A percentile compares a stretch with the other conserved stretches of the same genome.
Conservation (phyloP, 2,329 filamentous ascomycete species). For the Dactylellina parvicollis region DNA sequence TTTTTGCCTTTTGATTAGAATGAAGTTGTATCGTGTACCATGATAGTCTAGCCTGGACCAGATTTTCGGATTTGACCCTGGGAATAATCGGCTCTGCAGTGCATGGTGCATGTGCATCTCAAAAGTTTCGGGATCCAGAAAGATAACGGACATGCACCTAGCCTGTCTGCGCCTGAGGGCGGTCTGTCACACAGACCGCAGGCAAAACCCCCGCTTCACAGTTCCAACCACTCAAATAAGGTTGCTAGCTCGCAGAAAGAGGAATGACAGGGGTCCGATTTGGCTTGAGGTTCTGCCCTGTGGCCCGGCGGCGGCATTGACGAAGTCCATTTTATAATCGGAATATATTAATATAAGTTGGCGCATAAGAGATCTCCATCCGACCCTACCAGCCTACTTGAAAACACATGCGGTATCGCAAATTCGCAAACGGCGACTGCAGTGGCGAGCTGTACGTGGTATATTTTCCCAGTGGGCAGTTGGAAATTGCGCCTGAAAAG, state of each 20-base stretch:
- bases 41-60: slow-evolving; percentile 37
- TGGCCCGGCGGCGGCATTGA: slow-evolving; percentile 48
- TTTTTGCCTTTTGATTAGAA: slow-evolving; percentile 9
- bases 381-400: neutral
- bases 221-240: slow-evolving; percentile 47
- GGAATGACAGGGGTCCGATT: slow-evolving; percentile 31
- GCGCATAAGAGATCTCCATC: slow-evolving; percentile 24
- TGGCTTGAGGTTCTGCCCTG: slow-evolving; percentile 28
- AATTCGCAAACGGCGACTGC: neutral
- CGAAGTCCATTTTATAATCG: slow-evolving; percentile 9
- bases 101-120: slow-evolving; percentile 40
- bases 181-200: slow-evolving; percentile 47
- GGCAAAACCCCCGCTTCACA: slow-evolving; percentile 45
- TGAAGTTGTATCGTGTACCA: slow-evolving; percentile 23
- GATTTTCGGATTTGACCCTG: slow-evolving; percentile 30
- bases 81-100: slow-evolving; percentile 46
- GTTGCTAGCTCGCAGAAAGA: slow-evolving; percentile 16
- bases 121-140: slow-evolving; percentile 29
- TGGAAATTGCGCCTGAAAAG: neutral
- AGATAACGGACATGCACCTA: slow-evolving; percentile 46
- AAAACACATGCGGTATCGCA: neutral
- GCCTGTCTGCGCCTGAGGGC: slow-evolving; percentile 30
- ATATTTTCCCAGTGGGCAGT: neutral
- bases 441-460: neutral
- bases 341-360: slow-evolving; percentile 11